phyloP scores from a whole-genome alignment of 1,284 basidiomycete species.

The Uromyces viciae-fabae region DNA sequence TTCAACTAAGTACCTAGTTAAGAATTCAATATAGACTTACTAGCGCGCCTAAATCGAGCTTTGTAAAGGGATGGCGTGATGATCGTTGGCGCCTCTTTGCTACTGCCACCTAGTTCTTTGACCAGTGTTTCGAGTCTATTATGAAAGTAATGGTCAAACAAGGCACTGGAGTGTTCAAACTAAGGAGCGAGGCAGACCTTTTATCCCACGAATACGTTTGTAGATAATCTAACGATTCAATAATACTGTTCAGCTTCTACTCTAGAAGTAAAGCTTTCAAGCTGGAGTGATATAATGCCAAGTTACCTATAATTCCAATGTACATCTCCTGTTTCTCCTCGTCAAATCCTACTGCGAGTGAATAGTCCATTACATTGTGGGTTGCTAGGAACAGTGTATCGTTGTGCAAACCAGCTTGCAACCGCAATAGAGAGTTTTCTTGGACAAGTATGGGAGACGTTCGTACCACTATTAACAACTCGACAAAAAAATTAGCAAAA shows the following conservation, averaged over 20 bases:
- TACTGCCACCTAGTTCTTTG: constrained; percentile 43
- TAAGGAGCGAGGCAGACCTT: constrained; percentile 23
- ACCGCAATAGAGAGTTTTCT: constrained; percentile 88
- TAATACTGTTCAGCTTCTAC: background rate
- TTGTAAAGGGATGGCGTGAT: constrained; percentile 45
- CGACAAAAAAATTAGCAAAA: background rate
- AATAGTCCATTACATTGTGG: constrained; percentile 99
- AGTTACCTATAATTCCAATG: constrained; percentile 44
- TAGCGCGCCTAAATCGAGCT: constrained; percentile 42
- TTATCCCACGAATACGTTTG: constrained; percentile 46
- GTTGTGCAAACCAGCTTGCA: constrained; percentile 84
- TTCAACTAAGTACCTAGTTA: background rate
- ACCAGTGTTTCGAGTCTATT: constrained; percentile 44
- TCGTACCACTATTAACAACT: constrained; percentile 47
- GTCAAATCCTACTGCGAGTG: constrained; percentile 89
- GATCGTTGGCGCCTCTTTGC: constrained; percentile 44
- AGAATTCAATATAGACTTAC: constrained; percentile 4
- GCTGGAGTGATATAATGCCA: background rate
- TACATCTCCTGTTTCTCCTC: constrained; percentile 42
- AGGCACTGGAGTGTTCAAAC: no score
- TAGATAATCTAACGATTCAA: constrained; percentile 29
- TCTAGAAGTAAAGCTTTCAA: background rate
- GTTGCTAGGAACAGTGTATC: constrained; percentile 81
- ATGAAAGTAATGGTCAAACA: background rate
- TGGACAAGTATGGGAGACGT: constrained; percentile 81